Percentiles rank a stretch among this genome's conserved stretches.
phyloP scores from a whole-genome alignment of 139 green algal genomes.

The Chlamydomonas urium region DNA sequence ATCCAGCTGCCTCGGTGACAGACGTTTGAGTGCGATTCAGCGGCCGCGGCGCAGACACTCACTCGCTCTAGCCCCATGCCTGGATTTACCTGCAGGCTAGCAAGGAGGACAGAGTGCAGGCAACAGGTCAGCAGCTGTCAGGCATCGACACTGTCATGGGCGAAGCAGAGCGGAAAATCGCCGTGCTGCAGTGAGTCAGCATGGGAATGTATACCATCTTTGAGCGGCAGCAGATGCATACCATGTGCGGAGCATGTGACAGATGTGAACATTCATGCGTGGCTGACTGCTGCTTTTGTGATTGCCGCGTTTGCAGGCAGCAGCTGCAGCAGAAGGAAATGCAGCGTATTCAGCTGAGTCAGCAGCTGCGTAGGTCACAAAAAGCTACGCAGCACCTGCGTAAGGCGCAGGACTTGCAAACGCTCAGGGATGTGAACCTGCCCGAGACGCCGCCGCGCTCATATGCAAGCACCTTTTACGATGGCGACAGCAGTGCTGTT shows the following conservation, averaged over 20 bases:
- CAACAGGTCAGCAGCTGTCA: neutral
- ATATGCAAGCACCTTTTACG: neutral
- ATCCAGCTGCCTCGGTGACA: neutral
- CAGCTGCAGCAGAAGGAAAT: conserved; percentile 10
- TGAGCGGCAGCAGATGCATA: neutral
- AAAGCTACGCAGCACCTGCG: neutral
- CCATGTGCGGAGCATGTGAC: neutral
- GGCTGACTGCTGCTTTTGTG: neutral
- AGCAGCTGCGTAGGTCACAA: conserved; percentile 2
- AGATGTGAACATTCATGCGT: neutral
- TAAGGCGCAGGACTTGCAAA: neutral
- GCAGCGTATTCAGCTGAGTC: conserved; percentile 2
- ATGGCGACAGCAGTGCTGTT: neutral
- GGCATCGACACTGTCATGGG: neutral
- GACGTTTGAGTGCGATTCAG: too few relatives aligned
- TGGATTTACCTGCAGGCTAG: too few relatives aligned
- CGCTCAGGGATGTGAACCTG: neutral
- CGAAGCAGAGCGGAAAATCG: neutral
- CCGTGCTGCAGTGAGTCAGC: neutral
- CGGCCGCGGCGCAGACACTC: too few relatives aligned
- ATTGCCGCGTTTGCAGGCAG: neutral
- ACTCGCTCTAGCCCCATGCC: too few relatives aligned
- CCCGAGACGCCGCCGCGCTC: neutral
- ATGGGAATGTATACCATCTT: neutral
- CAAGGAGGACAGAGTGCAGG: neutral